phyloP scores from a whole-genome alignment of 2,329 filamentous ascomycete genomes.

The Fusarium secorum region DNA sequence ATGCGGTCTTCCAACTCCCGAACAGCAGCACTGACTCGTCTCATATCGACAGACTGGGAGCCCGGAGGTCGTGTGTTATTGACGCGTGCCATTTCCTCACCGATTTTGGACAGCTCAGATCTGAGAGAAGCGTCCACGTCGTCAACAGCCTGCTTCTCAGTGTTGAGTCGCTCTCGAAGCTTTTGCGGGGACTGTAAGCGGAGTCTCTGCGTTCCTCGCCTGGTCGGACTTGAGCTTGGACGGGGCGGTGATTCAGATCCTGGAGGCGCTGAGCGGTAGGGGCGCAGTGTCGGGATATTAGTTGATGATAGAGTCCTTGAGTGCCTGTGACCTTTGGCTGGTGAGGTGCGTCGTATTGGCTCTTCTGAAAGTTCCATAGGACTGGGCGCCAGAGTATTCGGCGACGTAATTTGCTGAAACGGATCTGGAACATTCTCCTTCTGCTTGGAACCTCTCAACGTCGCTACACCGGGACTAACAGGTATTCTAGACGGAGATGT shows the following conservation, averaged over 20 bases:
- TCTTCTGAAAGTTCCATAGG: conserved; percentile 27
- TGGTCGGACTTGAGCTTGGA: conserved; percentile 41
- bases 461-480: conserved; percentile 54
- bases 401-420: conserved; percentile 23
- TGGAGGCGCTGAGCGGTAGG: conserved; percentile 45
- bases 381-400: conserved; percentile 22
- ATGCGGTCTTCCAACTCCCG: conserved; percentile 73
- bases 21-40: conserved; percentile 65
- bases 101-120: conserved; percentile 80
- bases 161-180: conserved; percentile 83
- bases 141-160: conserved; percentile 77
- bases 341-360: conserved; percentile 32
- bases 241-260: conserved; percentile 38
- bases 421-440: conserved; percentile 52
- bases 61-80: conserved; percentile 49
- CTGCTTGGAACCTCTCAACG: conserved; percentile 54
- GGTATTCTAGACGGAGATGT: conserved; percentile 61
- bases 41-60: conserved; percentile 51
- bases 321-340: conserved; percentile 48
- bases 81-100: conserved; percentile 76
- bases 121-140: conserved; percentile 74
- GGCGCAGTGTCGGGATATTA: conserved; percentile 62
- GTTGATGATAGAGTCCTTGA: conserved; percentile 61
- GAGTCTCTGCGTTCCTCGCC: conserved; percentile 58
- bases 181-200: conserved; percentile 77